phyloP scores from a whole-genome alignment of 1,139 yeast species.

The Suhomyces coccinellae region DNA sequence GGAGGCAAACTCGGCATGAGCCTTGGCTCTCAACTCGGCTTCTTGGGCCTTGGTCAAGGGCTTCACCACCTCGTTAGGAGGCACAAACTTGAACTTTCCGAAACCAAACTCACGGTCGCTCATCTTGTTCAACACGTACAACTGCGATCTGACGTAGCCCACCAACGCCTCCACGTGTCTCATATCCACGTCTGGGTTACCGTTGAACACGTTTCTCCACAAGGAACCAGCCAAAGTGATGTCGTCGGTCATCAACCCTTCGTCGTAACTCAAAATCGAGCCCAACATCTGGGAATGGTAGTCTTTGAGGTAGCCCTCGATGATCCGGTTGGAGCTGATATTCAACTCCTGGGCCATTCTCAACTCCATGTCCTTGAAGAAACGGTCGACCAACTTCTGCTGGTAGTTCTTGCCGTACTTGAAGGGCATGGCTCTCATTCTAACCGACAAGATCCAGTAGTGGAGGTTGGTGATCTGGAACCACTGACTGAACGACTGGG shows the following conservation, averaged over 20 bases:
- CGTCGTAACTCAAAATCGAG: constrained; percentile 86
- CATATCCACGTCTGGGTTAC: constrained; percentile 77
- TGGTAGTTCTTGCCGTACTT: constrained; percentile 87
- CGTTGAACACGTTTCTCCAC: constrained; percentile 91
- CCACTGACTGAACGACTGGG: constrained; percentile 90
- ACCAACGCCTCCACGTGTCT: constrained; percentile 84
- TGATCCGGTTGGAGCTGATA: constrained; percentile 78
- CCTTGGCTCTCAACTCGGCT: constrained; percentile 36
- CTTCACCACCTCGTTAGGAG: constrained; percentile 79
- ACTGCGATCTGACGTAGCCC: constrained; percentile 83
- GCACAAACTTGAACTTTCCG: constrained; percentile 82
- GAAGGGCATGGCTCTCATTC: constrained; percentile 96
- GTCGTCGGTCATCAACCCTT: constrained; percentile 82
- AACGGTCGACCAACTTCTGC: constrained; percentile 85
- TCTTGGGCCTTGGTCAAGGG: constrained; percentile 68
- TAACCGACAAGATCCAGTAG: constrained; percentile 88
- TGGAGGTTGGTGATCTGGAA: constrained; percentile 88
- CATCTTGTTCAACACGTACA: constrained; percentile 80
- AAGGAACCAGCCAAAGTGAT: constrained; percentile 83
- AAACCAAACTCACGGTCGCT: constrained; percentile 91
- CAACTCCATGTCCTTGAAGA: constrained; percentile 85
- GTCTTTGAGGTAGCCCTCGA: constrained; percentile 85
- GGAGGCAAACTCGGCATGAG: constrained; percentile 44
- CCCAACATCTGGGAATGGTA: constrained; percentile 91
- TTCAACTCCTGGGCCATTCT: constrained; percentile 84